phyloP scores from a whole-genome alignment of 2,329 filamentous ascomycete species.

The Trichoderma afroharzianum region DNA sequence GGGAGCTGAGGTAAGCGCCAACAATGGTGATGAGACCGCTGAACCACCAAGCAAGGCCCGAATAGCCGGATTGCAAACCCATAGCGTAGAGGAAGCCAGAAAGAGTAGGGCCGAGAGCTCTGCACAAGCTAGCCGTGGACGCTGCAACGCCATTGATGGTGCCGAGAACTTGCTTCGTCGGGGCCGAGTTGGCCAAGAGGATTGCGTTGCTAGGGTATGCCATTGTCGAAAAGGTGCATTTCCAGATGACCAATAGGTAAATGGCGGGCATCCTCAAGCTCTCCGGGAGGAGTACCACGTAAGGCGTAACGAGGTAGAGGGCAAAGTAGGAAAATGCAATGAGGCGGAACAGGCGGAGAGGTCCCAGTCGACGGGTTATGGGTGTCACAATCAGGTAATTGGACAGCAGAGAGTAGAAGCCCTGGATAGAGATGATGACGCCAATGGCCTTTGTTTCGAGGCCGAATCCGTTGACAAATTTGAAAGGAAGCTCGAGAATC shows the following conservation, averaged over 20 bases:
- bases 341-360: slow-evolving; percentile 76
- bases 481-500: slow-evolving; percentile 69
- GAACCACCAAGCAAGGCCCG: slow-evolving; percentile 91
- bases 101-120: slow-evolving; percentile 83
- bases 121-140: slow-evolving; percentile 82
- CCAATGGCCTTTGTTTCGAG: slow-evolving; percentile 82
- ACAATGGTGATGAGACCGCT: slow-evolving; percentile 71
- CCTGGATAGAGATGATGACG: slow-evolving; percentile 82
- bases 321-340: slow-evolving; percentile 80
- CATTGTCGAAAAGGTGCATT: slow-evolving; percentile 88
- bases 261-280: slow-evolving; percentile 69
- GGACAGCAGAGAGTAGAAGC: slow-evolving; percentile 81
- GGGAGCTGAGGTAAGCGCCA: slow-evolving; percentile 71
- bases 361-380: slow-evolving; percentile 70
- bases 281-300: slow-evolving; percentile 78
- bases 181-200: slow-evolving; percentile 82
- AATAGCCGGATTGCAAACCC: slow-evolving; percentile 76
- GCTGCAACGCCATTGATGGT: slow-evolving; percentile 91
- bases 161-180: slow-evolving; percentile 78
- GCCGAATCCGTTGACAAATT: slow-evolving; percentile 82
- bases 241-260: slow-evolving; percentile 77
- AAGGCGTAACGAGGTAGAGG: slow-evolving; percentile 84
- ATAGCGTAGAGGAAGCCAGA: slow-evolving; percentile 81
- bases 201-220: slow-evolving; percentile 89
- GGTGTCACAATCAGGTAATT: slow-evolving; percentile 82